Percentiles rank a stretch among this genome's conserved stretches.
Conservation (phyloP, 495 filamentous ascomycete genomes). For the Oleoguttula mirabilis region DNA sequence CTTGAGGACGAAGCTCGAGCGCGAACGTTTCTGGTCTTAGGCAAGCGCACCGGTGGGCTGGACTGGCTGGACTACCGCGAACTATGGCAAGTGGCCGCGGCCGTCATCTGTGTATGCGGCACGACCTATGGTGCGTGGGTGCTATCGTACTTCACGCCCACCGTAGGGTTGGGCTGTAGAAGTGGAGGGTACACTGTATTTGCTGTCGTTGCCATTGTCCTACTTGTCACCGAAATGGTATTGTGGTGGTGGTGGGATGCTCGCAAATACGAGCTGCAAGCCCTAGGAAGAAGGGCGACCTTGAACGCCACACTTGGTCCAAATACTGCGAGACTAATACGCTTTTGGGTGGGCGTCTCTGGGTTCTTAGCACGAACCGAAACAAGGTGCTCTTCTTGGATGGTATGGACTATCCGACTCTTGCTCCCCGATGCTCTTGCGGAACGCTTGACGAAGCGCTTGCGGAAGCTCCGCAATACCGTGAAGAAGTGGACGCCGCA, state of each 20-base stretch:
- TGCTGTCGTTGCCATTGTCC: conserved; percentile 21
- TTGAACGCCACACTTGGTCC: background rate
- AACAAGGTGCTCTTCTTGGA: background rate
- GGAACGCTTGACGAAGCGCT: background rate
- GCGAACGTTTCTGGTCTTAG: conserved; percentile 28
- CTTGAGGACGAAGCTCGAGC: conserved; percentile 27
- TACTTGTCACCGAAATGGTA: conserved; percentile 30
- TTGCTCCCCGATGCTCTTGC: background rate
- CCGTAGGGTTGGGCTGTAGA: conserved; percentile 40
- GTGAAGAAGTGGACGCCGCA: conserved; percentile 7
- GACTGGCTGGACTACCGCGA: conserved; percentile 36
- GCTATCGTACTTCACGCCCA: conserved; percentile 35
- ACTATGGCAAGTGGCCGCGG: conserved; percentile 31
- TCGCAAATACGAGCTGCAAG: conserved; percentile 6
- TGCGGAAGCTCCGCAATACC: background rate
- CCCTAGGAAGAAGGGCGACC: conserved; percentile 13
- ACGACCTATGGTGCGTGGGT: conserved; percentile 32
- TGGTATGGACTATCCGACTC: background rate
- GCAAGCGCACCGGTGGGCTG: conserved; percentile 24
- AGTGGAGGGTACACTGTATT: conserved; percentile 39
- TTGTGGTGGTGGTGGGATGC: conserved; percentile 29
- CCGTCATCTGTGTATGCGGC: conserved; percentile 27
- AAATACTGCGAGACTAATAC: background rate
- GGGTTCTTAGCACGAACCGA: background rate
- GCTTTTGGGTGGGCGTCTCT: background rate